Evolutionary conservation across 148 eudicot species (phyloP), one percentile per base, ranked within the genome.

Genomic region (Rhododendron vialii): DNA sequence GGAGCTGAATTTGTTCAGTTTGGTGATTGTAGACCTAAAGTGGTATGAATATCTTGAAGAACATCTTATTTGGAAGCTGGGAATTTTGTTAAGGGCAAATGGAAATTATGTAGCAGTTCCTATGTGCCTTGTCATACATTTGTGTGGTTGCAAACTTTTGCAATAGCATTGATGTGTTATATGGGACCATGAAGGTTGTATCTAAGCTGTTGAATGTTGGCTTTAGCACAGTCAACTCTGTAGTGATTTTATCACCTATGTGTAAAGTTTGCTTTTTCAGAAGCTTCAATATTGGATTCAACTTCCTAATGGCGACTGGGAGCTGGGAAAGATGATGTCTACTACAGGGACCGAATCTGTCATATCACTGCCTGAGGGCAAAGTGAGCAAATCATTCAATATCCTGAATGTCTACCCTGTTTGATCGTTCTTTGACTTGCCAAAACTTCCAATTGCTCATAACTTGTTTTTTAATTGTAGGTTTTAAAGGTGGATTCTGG

Each of bases 271-370:
- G 24, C 83, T 82, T 82, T 89, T 92, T 83, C 96, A 95, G 99
- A 98, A 90, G 90, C 92, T 93, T 86, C 95, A 93, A 78, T 89
- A 96, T 81, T 98, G 98, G 98, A 93, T 89, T 89, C 99, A 94
- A 88, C 94, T 86, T 86, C 91, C 94, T 89, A 90, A 94, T 92
- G 99, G 98, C 41, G 90, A 88, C 87, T 98, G 99, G 99, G 95
- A 93, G 88, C 96, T 95, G 84, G 98, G 90, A 55, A 98, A 89
- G 86, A 85, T 95, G 81, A 77, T 98, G 71, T 93, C 95, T 53
- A 90, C 90, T 85, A 89, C 93, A 59, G 96, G 94, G 63, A 85
- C 88, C 26, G 96, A 95, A 85, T 89, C 91, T 86, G 82, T 94
- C 82, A 89, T 95, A 82, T 89, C 95, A 74, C 88, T 95, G 38